These are phyloP conservation scores for Scleroderma bovista DNA, from an alignment of 768 basidiomycete genomes.

Conservation along the genomic window DNA sequence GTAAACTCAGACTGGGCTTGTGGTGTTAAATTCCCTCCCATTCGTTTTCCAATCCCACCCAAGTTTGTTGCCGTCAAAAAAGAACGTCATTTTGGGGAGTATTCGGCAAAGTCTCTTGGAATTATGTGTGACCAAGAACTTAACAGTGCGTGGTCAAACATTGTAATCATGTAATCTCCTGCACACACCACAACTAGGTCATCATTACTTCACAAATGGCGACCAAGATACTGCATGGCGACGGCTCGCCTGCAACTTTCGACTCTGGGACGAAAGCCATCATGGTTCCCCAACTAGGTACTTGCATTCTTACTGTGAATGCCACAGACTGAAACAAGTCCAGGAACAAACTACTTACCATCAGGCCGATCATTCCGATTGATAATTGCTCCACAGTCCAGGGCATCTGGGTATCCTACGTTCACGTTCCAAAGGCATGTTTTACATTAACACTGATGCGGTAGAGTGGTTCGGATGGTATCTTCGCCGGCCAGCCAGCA, in stretches of 20 bases:
- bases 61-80: conserved; percentile 33
- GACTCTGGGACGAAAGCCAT: conserved; percentile 58
- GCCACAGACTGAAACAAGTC: conserved; percentile 4
- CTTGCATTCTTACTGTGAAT: conserved; percentile 6
- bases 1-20: conserved; percentile 44
- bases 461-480: conserved; percentile 37
- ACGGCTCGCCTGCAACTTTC: conserved; percentile 62
- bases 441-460: conserved; percentile 10
- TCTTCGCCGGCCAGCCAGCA: conserved; percentile 28
- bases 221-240: conserved; percentile 58
- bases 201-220: conserved; percentile 65
- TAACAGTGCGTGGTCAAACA: conserved; percentile 39
- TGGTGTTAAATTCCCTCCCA: conserved; percentile 63
- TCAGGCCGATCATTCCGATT: conserved; percentile 39
- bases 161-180: not conserved
- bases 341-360: conserved; percentile 38
- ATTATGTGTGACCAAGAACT: conserved; percentile 39
- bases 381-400: conserved; percentile 35
- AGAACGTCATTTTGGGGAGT: conserved; percentile 41
- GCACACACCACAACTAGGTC: conserved; percentile 29
- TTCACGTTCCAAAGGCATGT: conserved; percentile 11
- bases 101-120: conserved; percentile 50
- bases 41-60: conserved; percentile 56
- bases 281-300: conserved; percentile 65
- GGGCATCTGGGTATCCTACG: conserved; percentile 35